Evolutionary conservation across 139 green algal genomes (phyloP), one percentile per base, ranked within the genome.

Genomic region (Auxenochlorella protothecoides): DNA sequence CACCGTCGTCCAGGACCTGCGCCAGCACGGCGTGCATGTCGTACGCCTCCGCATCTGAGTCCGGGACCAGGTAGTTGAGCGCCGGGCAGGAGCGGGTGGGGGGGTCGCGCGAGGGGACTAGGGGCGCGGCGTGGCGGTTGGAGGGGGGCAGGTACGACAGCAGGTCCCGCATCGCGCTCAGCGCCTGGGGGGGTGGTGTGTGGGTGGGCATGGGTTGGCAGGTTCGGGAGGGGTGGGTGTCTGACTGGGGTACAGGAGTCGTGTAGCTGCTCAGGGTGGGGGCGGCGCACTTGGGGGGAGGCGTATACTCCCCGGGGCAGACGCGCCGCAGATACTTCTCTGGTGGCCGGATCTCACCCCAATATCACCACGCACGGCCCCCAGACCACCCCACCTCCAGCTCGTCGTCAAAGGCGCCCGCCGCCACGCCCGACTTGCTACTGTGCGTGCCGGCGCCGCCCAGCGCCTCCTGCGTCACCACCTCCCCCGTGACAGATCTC

Each of bases 361-460:
- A 0, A 44, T 1, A 44, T 1, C 27, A 44, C 27, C 27, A 44
- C 27, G 27, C 27, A 44, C 27, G 11, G 57, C 62, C 12, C 62
- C 12, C 2, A 66, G 12, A 2, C 62, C 27, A 44, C 8, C 8
- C 62, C 69, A 80, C 69, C 70, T 91, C 86, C 13, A 91, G 65
- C 56, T 91, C 86, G 56, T 91, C 88, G 75, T 86, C 74, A 62
- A 76, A 85, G 6, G 72, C 83, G 9, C 81, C 81, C 55, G 80
- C 72, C 0, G 79, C 85, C 63, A 88, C 84, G 9, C 86, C 85
- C 14, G 76, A 85, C 63, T 79, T 78, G 8, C 74, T 79, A n/a
- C 79, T 77, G 79, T 91, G 85, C 9, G 83, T 82, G 6, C 71
- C 65, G 4, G 85, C 84, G 6, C 85, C 85, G 4, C 85, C 85